These are phyloP conservation scores for Cystobasidium tubakii DNA, from an alignment of 768 basidiomycete species.

Conservation along the genomic window DNA sequence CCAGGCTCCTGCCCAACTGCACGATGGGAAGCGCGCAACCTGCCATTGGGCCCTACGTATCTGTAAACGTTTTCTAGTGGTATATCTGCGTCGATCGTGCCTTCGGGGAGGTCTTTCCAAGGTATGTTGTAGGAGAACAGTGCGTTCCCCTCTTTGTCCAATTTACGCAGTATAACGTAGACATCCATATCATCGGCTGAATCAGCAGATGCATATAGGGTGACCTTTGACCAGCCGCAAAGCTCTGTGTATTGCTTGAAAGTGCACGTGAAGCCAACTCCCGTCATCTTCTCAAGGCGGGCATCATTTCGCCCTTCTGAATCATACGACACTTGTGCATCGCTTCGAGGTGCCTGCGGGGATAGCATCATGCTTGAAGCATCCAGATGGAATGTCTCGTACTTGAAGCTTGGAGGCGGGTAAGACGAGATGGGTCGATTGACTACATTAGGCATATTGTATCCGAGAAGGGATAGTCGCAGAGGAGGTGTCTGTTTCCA, in stretches of 20 bases:
- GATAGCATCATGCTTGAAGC: not conserved
- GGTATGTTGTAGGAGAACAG: slow-evolving; percentile 5
- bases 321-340: not conserved
- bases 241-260: slow-evolving; percentile 4
- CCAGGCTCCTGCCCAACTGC: not conserved
- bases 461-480: not conserved
- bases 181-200: not conserved
- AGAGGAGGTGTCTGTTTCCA: not conserved
- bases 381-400: not conserved
- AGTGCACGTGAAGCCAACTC: not conserved
- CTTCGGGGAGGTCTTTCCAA: not conserved
- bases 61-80: not conserved
- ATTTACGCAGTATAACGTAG: not conserved
- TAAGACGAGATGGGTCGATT: not conserved
- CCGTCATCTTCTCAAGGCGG: not conserved
- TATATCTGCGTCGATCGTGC: not conserved
- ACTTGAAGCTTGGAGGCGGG: not conserved
- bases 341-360: not conserved
- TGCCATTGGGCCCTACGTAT: not conserved
- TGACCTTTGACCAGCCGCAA: not conserved
- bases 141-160: not conserved
- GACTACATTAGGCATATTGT: slow-evolving; percentile 3
- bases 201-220: not conserved
- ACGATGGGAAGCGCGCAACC: slow-evolving; percentile 3
- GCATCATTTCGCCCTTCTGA: not conserved